These are phyloP conservation scores for Penicillium parvum DNA, from an alignment of 495 filamentous ascomycete species.

Conservation along the genomic window DNA sequence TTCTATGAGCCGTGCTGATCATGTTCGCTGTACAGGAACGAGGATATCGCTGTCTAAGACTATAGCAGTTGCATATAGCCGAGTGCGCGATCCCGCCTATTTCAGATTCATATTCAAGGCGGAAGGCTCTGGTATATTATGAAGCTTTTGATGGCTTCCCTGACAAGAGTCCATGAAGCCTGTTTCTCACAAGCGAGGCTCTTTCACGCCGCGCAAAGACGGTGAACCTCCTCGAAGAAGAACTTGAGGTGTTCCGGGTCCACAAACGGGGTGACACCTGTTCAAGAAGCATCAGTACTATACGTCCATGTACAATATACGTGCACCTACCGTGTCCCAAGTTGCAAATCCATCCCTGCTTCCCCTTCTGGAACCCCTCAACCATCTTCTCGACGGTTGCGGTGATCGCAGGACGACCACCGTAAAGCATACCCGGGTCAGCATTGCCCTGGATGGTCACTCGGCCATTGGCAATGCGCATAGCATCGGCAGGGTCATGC, in stretches of 20 bases:
- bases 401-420: slow-evolving; percentile 73
- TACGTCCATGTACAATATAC: slow-evolving; percentile 1
- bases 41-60: slow-evolving; percentile 65
- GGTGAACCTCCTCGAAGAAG: slow-evolving; percentile 90
- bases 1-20: slow-evolving; percentile 13
- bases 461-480: slow-evolving; percentile 67
- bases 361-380: slow-evolving; percentile 79
- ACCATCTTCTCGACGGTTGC: slow-evolving; percentile 78
- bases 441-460: slow-evolving; percentile 90
- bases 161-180: slow-evolving; percentile 9
- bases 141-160: slow-evolving; percentile 7
- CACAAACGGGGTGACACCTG: slow-evolving; percentile 88
- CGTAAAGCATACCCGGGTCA: slow-evolving; percentile 90
- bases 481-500: slow-evolving; percentile 81
- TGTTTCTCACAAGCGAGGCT: background rate
- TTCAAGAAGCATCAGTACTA: slow-evolving; percentile 16
- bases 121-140: slow-evolving; percentile 4
- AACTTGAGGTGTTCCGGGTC: slow-evolving; percentile 88
- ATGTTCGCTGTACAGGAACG: slow-evolving; percentile 52
- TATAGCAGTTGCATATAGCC: slow-evolving; percentile 34
- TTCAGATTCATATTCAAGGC: slow-evolving; percentile 3
- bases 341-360: slow-evolving; percentile 83
- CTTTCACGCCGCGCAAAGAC: too few relatives aligned
- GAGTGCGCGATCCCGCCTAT: background rate
- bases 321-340: slow-evolving; percentile 77